Base-by-base conservation (phyloP, 768 basidiomycete genomes). In the Amanita thiersii region DNA sequence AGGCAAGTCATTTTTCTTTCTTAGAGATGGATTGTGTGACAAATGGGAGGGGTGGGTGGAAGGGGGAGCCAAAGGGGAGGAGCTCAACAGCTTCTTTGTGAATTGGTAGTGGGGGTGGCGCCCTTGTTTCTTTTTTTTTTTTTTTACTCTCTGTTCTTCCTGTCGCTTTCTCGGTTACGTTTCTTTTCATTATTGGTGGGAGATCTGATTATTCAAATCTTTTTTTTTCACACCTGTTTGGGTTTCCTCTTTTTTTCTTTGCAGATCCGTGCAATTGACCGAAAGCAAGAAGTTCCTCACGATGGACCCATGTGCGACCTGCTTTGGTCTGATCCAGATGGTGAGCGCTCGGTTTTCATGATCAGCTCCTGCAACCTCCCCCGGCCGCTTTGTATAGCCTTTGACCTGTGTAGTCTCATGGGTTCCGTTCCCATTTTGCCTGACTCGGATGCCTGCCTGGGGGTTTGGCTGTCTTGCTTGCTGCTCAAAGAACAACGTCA, bases 301-400 rank as follows among this genome's bases (percentile, higher is more conserved):
- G 94, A 98, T 56, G 94, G 94, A 9, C 82, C 92, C 5, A 97
- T 98, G 94, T 98, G 94, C 56, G 94, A 98, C 63, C 69, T 98
- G 2, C 69, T 98, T n/a, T 98, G 94, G 94, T 96, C 93, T 45
- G 94, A 98, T 68, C 94, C 94, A 33, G 94, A 98, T 60, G 93
- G 92, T 92, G 43, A 50, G 73, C n/a, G n/a, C n/a, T n/a, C n/a
- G n/a, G n/a, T n/a, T n/a, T n/a, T n/a, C n/a, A n/a, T n/a, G n/a
- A n/a, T n/a, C n/a, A n/a, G n/a, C n/a, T n/a, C n/a, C n/a, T n/a
- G n/a, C n/a, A n/a, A n/a, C n/a, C n/a, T n/a, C n/a, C n/a, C n/a
- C n/a, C n/a, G n/a, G n/a, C n/a, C n/a, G n/a, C n/a, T n/a, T n/a
- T n/a, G n/a, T n/a, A n/a, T n/a, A n/a, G n/a, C n/a, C n/a, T n/a